Conservation (phyloP, 495 filamentous ascomycete species). For the Daldinia concentrica region DNA sequence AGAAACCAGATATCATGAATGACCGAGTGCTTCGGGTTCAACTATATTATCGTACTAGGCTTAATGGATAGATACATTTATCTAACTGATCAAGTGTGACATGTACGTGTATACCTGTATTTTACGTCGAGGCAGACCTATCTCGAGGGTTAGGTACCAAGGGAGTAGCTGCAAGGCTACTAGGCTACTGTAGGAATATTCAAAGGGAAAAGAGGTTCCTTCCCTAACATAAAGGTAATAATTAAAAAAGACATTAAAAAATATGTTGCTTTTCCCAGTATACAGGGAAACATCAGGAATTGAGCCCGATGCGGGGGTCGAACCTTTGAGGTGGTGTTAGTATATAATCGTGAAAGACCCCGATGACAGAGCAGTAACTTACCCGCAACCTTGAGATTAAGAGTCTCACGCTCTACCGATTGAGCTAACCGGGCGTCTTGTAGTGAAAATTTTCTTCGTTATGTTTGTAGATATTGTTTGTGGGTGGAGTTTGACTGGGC, state of each 20-base stretch:
- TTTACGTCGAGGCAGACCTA: too few relatives aligned
- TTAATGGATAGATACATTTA: too few relatives aligned
- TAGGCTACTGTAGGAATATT: too few relatives aligned
- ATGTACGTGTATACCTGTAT: too few relatives aligned
- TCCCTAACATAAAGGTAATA: too few relatives aligned
- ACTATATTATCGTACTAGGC: too few relatives aligned
- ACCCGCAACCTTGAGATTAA: slow-evolving; percentile 79
- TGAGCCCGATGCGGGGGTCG: slow-evolving; percentile 55
- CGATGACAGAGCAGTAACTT: neutral
- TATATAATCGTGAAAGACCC: neutral
- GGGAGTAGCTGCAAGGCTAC: too few relatives aligned
- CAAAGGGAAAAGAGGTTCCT: neutral
- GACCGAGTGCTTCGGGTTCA: too few relatives aligned
- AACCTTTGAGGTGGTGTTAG: slow-evolving; percentile 35
- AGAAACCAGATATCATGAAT: too few relatives aligned
- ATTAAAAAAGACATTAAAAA: too few relatives aligned
- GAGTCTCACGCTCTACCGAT: slow-evolving; percentile 87
- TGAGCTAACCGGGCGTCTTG: slow-evolving; percentile 69
- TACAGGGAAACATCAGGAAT: slow-evolving; percentile 47
- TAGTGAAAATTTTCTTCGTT: neutral
- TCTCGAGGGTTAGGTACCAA: too few relatives aligned
- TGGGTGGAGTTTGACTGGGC: neutral
- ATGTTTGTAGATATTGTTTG: neutral
- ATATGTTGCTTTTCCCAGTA: slow-evolving; percentile 31
- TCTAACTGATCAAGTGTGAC: too few relatives aligned